A percentile compares a stretch with the other conserved stretches of the same genome.
Evolutionary conservation across 345 rosid genomes (phyloP).

Genomic region (Populus pruinosa): DNA sequence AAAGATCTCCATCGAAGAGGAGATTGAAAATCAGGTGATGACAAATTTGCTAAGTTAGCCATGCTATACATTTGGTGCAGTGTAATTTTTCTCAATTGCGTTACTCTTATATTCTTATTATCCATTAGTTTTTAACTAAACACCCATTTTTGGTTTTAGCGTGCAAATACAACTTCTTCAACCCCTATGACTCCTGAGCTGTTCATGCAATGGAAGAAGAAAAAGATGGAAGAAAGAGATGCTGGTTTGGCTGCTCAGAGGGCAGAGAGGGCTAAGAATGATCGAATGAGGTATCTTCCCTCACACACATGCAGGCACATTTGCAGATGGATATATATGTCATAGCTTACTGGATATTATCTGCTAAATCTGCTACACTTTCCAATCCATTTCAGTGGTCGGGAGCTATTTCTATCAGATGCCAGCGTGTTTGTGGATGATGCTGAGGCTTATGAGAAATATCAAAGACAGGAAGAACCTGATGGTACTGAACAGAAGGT

Average conservation of each 20-base stretch:
- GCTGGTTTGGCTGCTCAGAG: slow-evolving; percentile 73
- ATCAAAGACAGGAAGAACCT: slow-evolving; percentile 70
- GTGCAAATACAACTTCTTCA: slow-evolving; percentile 56
- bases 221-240: slow-evolving; percentile 74
- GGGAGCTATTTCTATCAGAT: slow-evolving; percentile 86
- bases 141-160: slow-evolving; percentile 38
- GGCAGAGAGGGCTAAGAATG: slow-evolving; percentile 97
- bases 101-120: neutral
- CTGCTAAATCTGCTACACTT: slow-evolving; percentile 15
- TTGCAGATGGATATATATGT: neutral
- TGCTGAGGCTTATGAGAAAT: slow-evolving; percentile 82
- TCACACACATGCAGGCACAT: neutral
- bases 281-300: slow-evolving; percentile 76
- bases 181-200: slow-evolving; percentile 89
- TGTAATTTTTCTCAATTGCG: neutral
- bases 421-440: slow-evolving; percentile 96
- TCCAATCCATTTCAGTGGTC: slow-evolving; percentile 60
- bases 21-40: slow-evolving; percentile 84
- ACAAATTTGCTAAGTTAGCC: neutral
- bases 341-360: slow-evolving; percentile 4
- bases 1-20: slow-evolving; percentile 78
- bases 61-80: neutral
- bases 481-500: slow-evolving; percentile 45
- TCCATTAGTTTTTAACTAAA: slow-evolving; percentile 1
- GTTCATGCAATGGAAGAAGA: slow-evolving; percentile 88